Evolutionary conservation across 352 stramenopile genomes (phyloP).

Genomic region (Aphanomyces invadans): DNA sequence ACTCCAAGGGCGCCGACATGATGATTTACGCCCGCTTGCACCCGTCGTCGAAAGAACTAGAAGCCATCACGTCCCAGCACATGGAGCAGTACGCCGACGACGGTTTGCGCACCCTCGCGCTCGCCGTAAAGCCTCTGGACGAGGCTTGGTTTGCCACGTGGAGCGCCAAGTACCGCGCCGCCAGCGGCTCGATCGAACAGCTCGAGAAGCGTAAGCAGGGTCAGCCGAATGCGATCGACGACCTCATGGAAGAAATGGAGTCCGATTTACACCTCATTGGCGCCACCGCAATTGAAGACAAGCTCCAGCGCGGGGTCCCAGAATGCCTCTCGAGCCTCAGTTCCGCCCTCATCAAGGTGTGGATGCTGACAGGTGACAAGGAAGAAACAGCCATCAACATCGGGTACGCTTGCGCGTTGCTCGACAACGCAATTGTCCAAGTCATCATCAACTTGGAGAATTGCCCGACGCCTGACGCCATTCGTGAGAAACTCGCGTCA

Average conservation of each 20-base stretch:
- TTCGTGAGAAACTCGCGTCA: constrained; percentile 40
- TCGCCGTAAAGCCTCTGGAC: constrained; percentile 63
- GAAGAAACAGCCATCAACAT: constrained; percentile 87
- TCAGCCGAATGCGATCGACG: constrained; percentile 64
- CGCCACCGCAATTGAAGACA: constrained; percentile 89
- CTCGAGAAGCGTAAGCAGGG: constrained; percentile 76
- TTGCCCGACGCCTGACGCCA: constrained; percentile 59
- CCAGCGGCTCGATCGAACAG: constrained; percentile 51
- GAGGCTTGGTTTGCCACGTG: constrained; percentile 66
- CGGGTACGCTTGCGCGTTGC: constrained; percentile 80
- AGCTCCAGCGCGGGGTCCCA: constrained; percentile 85
- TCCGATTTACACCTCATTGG: constrained; percentile 74
- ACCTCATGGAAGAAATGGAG: constrained; percentile 79
- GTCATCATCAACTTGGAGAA: constrained; percentile 63
- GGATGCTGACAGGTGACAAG: constrained; percentile 86
- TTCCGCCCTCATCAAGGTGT: constrained; percentile 77
- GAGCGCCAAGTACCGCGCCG: constrained; percentile 66
- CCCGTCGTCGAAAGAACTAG: constrained; percentile 39
- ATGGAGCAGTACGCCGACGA: constrained; percentile 81
- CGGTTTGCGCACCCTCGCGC: constrained; percentile 72
- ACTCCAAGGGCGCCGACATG: constrained; percentile 90
- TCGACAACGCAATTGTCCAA: constrained; percentile 79
- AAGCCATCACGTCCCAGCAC: constrained; percentile 58
- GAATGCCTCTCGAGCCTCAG: constrained; percentile 75
- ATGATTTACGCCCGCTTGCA: constrained; percentile 83